phyloP scores from a whole-genome alignment of 2,329 filamentous ascomycete genomes.

The Microdochium trichocladiopsis region DNA sequence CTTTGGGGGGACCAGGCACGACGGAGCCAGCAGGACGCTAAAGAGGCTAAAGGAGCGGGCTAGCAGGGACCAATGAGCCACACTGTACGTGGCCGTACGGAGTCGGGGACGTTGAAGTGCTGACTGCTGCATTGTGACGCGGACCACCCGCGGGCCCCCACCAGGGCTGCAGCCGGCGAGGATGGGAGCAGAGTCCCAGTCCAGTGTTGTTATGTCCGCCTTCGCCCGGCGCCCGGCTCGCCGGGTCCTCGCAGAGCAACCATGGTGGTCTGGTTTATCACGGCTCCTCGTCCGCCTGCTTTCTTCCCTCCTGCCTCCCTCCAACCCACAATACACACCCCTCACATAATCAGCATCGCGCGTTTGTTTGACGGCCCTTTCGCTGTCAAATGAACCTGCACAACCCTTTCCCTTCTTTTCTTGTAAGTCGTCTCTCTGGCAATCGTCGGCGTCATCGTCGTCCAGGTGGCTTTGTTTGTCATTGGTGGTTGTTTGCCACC shows the following conservation, averaged over 20 bases:
- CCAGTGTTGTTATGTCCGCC: neutral
- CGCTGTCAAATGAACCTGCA: slow-evolving; percentile 99
- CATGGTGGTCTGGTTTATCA: slow-evolving; percentile 4
- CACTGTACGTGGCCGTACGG: no score
- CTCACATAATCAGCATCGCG: slow-evolving; percentile 42
- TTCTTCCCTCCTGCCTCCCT: slow-evolving; percentile 6
- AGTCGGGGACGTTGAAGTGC: no score
- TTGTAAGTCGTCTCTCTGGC: slow-evolving; percentile 43
- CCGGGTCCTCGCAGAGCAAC: slow-evolving; percentile 3
- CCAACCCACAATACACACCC: slow-evolving; percentile 5
- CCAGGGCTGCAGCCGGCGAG: no score
- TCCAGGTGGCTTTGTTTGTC: neutral
- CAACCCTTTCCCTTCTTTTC: slow-evolving; percentile 50
- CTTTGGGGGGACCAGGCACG: no score
- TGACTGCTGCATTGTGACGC: no score
- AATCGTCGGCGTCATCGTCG: neutral
- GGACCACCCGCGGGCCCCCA: no score
- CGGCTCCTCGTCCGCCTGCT: slow-evolving; percentile 7
- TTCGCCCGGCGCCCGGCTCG: neutral
- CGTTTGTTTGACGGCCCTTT: slow-evolving; percentile 81
- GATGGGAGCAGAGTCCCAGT: no score
- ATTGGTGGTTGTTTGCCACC: slow-evolving; percentile 2
- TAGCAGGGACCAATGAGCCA: no score
- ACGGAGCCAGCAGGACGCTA: no score
- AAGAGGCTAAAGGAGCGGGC: no score